Percentiles rank a stretch among this genome's conserved stretches.
phyloP scores from a whole-genome alignment of 306 rosid genomes.

The Datisca glomerata region DNA sequence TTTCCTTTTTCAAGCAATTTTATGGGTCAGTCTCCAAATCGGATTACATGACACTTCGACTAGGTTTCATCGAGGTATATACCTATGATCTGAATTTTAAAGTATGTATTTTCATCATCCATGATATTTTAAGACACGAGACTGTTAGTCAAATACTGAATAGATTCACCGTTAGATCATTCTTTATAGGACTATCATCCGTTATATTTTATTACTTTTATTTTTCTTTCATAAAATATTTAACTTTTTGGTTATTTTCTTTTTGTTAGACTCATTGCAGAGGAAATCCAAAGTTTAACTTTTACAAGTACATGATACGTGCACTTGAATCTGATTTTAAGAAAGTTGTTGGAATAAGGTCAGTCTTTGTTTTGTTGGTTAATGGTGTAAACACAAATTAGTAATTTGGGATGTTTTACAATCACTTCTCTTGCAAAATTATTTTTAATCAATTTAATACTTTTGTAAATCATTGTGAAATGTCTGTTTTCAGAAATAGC shows the following conservation, averaged over 20 bases:
- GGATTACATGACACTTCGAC: conserved; percentile 21
- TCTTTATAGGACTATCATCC: too few relatives aligned
- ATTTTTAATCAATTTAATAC: too few relatives aligned
- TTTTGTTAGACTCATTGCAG: conserved; percentile 18
- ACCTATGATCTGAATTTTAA: background rate
- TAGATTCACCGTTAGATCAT: too few relatives aligned
- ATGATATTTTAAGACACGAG: too few relatives aligned
- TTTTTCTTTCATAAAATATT: too few relatives aligned
- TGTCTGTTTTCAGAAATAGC: too few relatives aligned
- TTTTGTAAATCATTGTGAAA: too few relatives aligned
- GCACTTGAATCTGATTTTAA: conserved; percentile 24
- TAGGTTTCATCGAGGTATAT: conserved; percentile 23
- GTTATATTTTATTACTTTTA: too few relatives aligned
- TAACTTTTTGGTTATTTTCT: background rate
- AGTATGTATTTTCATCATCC: background rate
- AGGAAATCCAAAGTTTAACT: conserved; percentile 22
- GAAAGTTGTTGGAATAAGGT: conserved; percentile 29
- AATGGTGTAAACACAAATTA: too few relatives aligned
- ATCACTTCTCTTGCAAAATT: too few relatives aligned
- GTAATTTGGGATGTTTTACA: background rate
- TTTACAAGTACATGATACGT: conserved; percentile 28
- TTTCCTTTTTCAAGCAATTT: conserved; percentile 25
- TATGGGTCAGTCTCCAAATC: conserved; percentile 20
- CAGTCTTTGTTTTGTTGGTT: too few relatives aligned
- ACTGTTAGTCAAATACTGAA: too few relatives aligned